A percentile compares a stretch with the other conserved stretches of the same genome.
Conservation (phyloP, 2,329 filamentous ascomycete species). For the Arthroderma uncinatum region DNA sequence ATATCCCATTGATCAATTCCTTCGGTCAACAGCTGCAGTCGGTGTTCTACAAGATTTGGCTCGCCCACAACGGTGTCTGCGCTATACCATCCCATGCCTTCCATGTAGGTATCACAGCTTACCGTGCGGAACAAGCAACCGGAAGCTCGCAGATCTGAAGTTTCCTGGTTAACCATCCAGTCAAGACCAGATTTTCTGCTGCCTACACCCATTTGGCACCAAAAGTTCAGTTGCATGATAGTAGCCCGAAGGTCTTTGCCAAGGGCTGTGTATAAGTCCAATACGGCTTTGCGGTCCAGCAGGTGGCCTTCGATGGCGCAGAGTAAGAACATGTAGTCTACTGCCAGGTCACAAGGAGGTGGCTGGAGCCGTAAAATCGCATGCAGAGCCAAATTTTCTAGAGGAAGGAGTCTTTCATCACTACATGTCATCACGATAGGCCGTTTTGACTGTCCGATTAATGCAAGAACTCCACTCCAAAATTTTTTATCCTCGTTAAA, state of each 20-base stretch:
- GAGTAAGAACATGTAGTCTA: slow-evolving; percentile 70
- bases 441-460: slow-evolving; percentile 75
- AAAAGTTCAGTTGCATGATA: slow-evolving; percentile 79
- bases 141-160: slow-evolving; percentile 56
- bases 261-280: slow-evolving; percentile 58
- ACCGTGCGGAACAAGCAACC: slow-evolving; percentile 52
- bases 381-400: slow-evolving; percentile 64
- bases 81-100: slow-evolving; percentile 65
- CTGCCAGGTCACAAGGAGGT: slow-evolving; percentile 55
- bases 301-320: slow-evolving; percentile 85
- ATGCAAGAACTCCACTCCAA: slow-evolving; percentile 67
- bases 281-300: slow-evolving; percentile 55
- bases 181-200: slow-evolving; percentile 78
- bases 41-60: slow-evolving; percentile 34
- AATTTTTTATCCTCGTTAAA: slow-evolving; percentile 96
- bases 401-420: slow-evolving; percentile 69
- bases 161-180: slow-evolving; percentile 77
- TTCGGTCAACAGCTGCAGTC: slow-evolving; percentile 55
- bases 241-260: slow-evolving; percentile 65
- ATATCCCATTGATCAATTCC: slow-evolving; percentile 57
- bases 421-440: slow-evolving; percentile 95
- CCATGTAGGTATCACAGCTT: slow-evolving; percentile 66
- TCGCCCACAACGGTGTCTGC: slow-evolving; percentile 45
- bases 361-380: slow-evolving; percentile 67
- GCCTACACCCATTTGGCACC: slow-evolving; percentile 93